phyloP scores from a whole-genome alignment of 495 filamentous ascomycete species.

The Bacidia rubella region DNA sequence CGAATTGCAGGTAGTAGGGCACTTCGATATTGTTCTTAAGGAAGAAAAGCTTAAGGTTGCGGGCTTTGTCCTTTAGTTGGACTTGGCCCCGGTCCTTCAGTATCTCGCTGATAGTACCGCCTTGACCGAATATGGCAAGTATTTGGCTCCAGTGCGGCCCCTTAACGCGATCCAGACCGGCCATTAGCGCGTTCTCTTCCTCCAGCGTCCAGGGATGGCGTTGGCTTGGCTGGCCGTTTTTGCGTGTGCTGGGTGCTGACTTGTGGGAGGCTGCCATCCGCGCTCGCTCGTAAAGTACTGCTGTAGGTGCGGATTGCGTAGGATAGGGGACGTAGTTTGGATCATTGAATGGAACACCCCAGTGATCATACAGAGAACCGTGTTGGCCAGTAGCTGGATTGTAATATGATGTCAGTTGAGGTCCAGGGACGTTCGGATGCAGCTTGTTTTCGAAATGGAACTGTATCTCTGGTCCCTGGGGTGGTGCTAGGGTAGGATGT shows the following conservation, averaged over 20 bases:
- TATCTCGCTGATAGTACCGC: constrained; percentile 69
- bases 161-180: constrained; percentile 78
- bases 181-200: constrained; percentile 87
- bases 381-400: constrained; percentile 21
- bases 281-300: constrained; percentile 68
- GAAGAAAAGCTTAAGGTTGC: constrained; percentile 91
- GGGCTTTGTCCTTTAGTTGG: constrained; percentile 88
- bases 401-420: constrained; percentile 12
- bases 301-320: constrained; percentile 61
- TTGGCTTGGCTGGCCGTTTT: constrained; percentile 68
- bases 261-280: constrained; percentile 72
- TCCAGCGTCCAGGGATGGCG: constrained; percentile 80
- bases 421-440: constrained; percentile 15
- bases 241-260: constrained; percentile 56
- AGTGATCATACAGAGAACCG: constrained; percentile 13
- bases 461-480: constrained; percentile 19
- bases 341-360: constrained; percentile 13
- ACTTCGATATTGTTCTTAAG: constrained; percentile 89
- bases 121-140: constrained; percentile 70
- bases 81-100: constrained; percentile 91
- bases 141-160: constrained; percentile 96
- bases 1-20: constrained; percentile 76
- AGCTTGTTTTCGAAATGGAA: constrained; percentile 19
- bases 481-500: constrained; percentile 11
- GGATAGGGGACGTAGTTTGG: constrained; percentile 39